Conservation (phyloP, 2,329 filamentous ascomycete genomes). For the Aureobasidium sp. region DNA sequence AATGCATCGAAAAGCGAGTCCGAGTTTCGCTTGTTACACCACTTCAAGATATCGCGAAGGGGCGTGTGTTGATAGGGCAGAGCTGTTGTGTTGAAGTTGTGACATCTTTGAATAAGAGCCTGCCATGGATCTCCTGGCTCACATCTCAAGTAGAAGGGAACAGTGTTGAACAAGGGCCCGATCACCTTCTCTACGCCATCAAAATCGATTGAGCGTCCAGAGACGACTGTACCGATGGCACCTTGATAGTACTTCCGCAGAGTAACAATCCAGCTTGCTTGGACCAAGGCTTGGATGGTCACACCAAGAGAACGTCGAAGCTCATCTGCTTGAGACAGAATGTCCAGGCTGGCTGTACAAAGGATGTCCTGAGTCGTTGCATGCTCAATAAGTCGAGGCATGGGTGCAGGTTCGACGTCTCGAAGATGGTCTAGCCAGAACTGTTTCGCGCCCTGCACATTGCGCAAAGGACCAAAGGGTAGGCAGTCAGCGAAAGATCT, state of each 20-base stretch:
- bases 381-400: conserved; percentile 24
- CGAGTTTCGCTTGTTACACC: conserved; percentile 51
- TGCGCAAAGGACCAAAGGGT: conserved; percentile 58
- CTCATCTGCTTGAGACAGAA: conserved; percentile 39
- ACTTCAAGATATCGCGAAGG: conserved; percentile 72
- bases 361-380: conserved; percentile 17
- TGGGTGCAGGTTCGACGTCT: conserved; percentile 24
- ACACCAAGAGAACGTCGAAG: conserved; percentile 55
- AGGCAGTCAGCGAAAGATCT: conserved; percentile 60
- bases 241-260: conserved; percentile 37
- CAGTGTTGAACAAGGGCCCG: conserved; percentile 83
- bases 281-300: conserved; percentile 69
- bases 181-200: conserved; percentile 58
- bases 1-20: conserved; percentile 66
- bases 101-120: conserved; percentile 54
- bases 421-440: conserved; percentile 63
- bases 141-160: conserved; percentile 57
- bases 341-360: conserved; percentile 28
- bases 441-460: conserved; percentile 37
- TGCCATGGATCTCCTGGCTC: conserved; percentile 46
- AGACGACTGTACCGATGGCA: conserved; percentile 65
- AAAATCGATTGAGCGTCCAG: conserved; percentile 65
- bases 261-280: conserved; percentile 63
- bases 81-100: conserved; percentile 59
- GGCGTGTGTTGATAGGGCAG: conserved; percentile 72